Conservation (phyloP, 805 yeast genomes). For the Zygotorulaspora chibaensis region DNA sequence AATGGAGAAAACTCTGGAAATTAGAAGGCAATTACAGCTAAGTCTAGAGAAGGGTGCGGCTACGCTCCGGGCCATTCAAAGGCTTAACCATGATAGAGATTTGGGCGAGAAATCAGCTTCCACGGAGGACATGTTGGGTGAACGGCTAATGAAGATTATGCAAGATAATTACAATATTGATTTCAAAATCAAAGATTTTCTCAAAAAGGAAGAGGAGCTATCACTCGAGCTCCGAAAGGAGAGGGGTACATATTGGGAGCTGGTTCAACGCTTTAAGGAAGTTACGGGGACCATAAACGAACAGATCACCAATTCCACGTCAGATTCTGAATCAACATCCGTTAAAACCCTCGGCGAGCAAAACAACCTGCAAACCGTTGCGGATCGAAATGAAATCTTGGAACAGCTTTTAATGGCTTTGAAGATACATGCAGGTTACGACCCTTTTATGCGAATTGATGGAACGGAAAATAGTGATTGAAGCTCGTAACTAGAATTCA, state of each 20-base stretch:
- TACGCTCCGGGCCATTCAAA: slow-evolving; percentile 16
- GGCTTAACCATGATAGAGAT: slow-evolving; percentile 1
- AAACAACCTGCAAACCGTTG: not conserved
- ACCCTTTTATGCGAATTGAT: slow-evolving; percentile 4
- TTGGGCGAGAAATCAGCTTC: not conserved
- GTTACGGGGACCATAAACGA: slow-evolving; percentile 3
- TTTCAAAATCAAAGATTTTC: slow-evolving; percentile 6
- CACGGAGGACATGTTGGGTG: slow-evolving; percentile 18
- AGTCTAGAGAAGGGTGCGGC: slow-evolving; percentile 25
- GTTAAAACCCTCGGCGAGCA: not conserved
- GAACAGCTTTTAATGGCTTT: slow-evolving; percentile 21
- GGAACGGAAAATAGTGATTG: not conserved
- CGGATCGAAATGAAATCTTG: slow-evolving; percentile 17
- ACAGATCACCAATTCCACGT: not conserved
- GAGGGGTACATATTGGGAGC: slow-evolving; percentile 1
- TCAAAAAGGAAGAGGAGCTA: slow-evolving; percentile 2
- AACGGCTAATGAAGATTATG: slow-evolving; percentile 15
- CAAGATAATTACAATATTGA: slow-evolving; percentile 20
- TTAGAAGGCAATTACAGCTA: slow-evolving; percentile 21
- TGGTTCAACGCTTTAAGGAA: slow-evolving; percentile 3
- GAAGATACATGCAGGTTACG: slow-evolving; percentile 21
- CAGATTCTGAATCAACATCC: not conserved
- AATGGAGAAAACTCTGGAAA: slow-evolving; percentile 12
- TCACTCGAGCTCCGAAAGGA: slow-evolving; percentile 7
- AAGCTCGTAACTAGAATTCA: too few relatives aligned